These are phyloP conservation scores for Plasmodium chabaudi DNA, from an alignment of 169 alveolate species.

Conservation along the genomic window DNA sequence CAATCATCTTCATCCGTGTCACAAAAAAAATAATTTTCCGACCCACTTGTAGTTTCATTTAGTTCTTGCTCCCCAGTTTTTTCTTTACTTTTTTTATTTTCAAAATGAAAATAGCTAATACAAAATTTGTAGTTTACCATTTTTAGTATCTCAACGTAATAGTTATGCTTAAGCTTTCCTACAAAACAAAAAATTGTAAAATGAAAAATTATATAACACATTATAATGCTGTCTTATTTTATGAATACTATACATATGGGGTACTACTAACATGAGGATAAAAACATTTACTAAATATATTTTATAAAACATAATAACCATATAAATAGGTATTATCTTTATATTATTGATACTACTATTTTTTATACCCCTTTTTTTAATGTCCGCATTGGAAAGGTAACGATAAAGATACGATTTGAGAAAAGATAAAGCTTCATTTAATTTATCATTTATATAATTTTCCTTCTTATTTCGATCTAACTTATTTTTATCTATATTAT, in stretches of 20 bases:
- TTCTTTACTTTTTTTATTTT: neutral
- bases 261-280: no score
- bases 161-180: slow-evolving; percentile 64
- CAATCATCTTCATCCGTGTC: slow-evolving; percentile 25
- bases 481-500: neutral
- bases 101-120: slow-evolving; percentile 17
- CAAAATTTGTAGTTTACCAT: slow-evolving; percentile 75
- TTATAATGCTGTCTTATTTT: neutral
- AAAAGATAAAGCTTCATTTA: slow-evolving; percentile 59
- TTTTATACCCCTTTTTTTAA: slow-evolving; percentile 42
- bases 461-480: slow-evolving; percentile 17
- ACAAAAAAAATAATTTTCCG: slow-evolving; percentile 10
- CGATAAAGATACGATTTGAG: slow-evolving; percentile 8
- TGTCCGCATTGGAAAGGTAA: slow-evolving; percentile 46
- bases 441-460: slow-evolving; percentile 16
- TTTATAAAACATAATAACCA: no score
- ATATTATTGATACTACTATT: no score
- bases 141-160: slow-evolving; percentile 56
- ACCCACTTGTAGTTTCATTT: neutral
- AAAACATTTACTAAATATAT: no score
- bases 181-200: neutral
- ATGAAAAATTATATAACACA: neutral
- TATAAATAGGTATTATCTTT: no score
- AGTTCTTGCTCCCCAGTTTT: neutral
- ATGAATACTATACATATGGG: no score